phyloP scores from a whole-genome alignment of 2,329 filamentous ascomycete genomes.

The Epichloe brachyelytri region DNA sequence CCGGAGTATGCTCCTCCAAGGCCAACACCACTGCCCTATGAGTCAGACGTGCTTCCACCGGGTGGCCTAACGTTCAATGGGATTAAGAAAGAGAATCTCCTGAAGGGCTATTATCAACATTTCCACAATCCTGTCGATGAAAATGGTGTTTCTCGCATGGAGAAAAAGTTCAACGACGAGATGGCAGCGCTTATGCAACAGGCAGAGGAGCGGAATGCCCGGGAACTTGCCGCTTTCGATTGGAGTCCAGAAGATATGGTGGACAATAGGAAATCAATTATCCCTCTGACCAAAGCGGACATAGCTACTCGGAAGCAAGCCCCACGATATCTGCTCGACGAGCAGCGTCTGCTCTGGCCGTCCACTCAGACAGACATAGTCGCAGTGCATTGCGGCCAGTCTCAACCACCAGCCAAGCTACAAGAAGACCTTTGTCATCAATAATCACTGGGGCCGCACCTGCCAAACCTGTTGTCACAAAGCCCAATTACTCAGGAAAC shows the following conservation, averaged over 20 bases:
- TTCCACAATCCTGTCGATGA: constrained; percentile 54
- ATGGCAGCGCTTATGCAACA: constrained; percentile 38
- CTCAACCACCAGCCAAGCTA: background rate
- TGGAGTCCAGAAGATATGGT: constrained; percentile 47
- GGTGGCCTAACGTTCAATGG: constrained; percentile 42
- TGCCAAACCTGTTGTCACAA: constrained; percentile 30
- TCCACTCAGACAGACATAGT: constrained; percentile 15
- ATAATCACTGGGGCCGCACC: constrained; percentile 18
- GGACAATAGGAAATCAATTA: constrained; percentile 21
- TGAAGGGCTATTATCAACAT: constrained; percentile 48
- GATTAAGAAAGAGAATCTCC: constrained; percentile 43
- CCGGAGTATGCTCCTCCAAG: constrained; percentile 82
- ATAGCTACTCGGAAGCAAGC: constrained; percentile 10
- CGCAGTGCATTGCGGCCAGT: background rate
- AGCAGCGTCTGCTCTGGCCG: constrained; percentile 40
- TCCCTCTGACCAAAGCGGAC: background rate
- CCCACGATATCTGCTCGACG: constrained; percentile 30
- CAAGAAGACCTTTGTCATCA: constrained; percentile 17
- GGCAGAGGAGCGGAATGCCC: constrained; percentile 54
- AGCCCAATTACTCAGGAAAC: constrained; percentile 40
- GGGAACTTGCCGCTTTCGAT: constrained; percentile 49
- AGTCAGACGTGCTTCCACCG: constrained; percentile 54
- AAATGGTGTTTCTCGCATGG: constrained; percentile 49
- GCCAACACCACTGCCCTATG: constrained; percentile 50
- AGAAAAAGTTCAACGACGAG: constrained; percentile 45